These are phyloP conservation scores for Stephania yunnanensis DNA, from an alignment of 164 flowering plant species.

Conservation along the genomic window DNA sequence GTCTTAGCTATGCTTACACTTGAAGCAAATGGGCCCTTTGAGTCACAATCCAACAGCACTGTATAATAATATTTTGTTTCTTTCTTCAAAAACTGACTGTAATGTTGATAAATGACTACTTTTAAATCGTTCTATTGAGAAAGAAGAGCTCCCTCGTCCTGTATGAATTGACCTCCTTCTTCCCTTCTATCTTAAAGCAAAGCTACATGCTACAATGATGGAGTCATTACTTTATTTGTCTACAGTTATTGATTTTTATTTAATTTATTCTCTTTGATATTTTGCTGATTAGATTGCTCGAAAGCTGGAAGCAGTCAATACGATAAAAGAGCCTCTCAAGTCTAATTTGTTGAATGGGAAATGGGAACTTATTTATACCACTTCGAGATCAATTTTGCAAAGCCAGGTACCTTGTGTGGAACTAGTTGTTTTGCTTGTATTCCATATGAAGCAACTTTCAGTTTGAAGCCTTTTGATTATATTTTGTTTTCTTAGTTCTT, in stretches of 20 bases:
- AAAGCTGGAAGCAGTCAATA: constrained; percentile 67
- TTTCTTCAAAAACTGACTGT: too few relatives aligned
- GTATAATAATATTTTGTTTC: too few relatives aligned
- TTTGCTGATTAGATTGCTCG: constrained; percentile 52
- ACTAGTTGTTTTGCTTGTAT: background rate
- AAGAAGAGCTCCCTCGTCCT: too few relatives aligned
- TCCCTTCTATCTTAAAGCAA: too few relatives aligned
- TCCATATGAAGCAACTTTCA: background rate
- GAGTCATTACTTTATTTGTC: too few relatives aligned
- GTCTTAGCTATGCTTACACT: too few relatives aligned
- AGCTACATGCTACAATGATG: too few relatives aligned
- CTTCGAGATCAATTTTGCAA: constrained; percentile 79
- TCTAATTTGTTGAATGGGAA: constrained; percentile 77
- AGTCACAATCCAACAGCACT: too few relatives aligned
- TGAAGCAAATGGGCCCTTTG: too few relatives aligned
- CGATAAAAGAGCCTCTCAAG: constrained; percentile 69
- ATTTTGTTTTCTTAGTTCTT: background rate
- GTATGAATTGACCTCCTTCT: too few relatives aligned
- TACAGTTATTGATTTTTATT: background rate
- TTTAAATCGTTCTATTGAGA: too few relatives aligned
- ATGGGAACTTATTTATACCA: constrained; percentile 94
- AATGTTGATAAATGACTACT: too few relatives aligned
- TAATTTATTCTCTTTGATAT: constrained; percentile 6
- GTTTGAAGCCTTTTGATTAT: background rate
- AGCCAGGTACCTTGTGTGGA: constrained; percentile 34